Percentiles rank a stretch among this genome's conserved stretches.
Evolutionary conservation across 1,139 yeast genomes (phyloP).

Genomic region (Hemisphaericaspora xylofermentans): DNA sequence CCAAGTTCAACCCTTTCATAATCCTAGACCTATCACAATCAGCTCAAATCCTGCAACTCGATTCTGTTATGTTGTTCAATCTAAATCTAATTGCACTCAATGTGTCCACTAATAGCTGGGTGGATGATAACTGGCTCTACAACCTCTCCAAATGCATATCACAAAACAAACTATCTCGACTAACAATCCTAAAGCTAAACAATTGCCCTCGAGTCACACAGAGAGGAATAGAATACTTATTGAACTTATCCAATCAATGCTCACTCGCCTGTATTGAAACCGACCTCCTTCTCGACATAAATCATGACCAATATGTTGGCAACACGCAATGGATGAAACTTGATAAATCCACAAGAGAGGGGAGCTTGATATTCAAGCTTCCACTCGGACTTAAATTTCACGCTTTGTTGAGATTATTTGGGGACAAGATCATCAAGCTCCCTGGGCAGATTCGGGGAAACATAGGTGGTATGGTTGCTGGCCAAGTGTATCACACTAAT

Average conservation of each 20-base stretch:
- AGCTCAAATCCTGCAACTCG: conserved; percentile 20
- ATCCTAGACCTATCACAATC: conserved; percentile 19
- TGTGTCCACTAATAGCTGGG: conserved; percentile 24
- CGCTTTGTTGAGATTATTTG: conserved; percentile 9
- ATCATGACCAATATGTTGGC: not conserved
- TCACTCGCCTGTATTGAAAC: conserved; percentile 29
- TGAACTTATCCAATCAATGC: conserved; percentile 15
- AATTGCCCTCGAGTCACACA: conserved; percentile 27
- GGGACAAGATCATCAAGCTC: not conserved
- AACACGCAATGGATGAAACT: conserved; percentile 26
- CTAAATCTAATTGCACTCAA: conserved; percentile 34
- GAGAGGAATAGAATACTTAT: conserved; percentile 19
- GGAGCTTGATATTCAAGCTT: conserved; percentile 17
- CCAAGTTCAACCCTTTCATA: conserved; percentile 19
- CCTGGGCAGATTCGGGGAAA: not conserved
- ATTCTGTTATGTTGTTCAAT: conserved; percentile 29
- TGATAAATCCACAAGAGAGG: conserved; percentile 10
- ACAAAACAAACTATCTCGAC: conserved; percentile 20
- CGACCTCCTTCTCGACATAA: conserved; percentile 4
- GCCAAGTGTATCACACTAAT: not conserved
- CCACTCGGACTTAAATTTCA: conserved; percentile 31
- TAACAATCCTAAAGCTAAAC: conserved; percentile 25
- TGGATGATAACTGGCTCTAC: conserved; percentile 34
- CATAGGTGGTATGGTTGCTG: not conserved
- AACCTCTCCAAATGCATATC: conserved; percentile 26